Percentiles rank a stretch among this genome's conserved stretches.
Evolutionary conservation across 441 rosid genomes (phyloP).

Genomic region (Kokia cookei): DNA sequence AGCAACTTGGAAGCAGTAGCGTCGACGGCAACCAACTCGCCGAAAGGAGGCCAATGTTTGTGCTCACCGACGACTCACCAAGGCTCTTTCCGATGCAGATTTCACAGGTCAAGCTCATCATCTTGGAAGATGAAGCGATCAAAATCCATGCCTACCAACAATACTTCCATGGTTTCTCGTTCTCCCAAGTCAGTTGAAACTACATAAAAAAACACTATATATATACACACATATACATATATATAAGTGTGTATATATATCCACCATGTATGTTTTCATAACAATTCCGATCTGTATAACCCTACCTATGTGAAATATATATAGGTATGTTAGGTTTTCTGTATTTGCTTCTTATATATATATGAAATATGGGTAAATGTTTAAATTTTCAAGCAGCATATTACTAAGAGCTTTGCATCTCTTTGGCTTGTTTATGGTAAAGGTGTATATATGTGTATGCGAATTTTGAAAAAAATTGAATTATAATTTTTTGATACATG

Average conservation of each 20-base stretch:
- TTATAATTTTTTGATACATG: too few species aligned
- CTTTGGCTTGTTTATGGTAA: background rate
- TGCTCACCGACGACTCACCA: slow-evolving; percentile 65
- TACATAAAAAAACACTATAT: background rate
- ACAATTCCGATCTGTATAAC: background rate
- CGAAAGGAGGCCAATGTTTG: slow-evolving; percentile 45
- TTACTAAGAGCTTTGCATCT: background rate
- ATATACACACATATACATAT: too few species aligned
- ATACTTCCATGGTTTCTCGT: slow-evolving; percentile 13
- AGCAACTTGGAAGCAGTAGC: background rate
- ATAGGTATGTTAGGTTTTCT: background rate
- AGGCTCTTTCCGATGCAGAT: slow-evolving; percentile 59
- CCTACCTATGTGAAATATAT: background rate
- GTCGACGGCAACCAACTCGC: slow-evolving; percentile 3
- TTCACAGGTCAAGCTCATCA: slow-evolving; percentile 35
- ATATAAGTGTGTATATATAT: too few species aligned
- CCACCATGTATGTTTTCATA: background rate
- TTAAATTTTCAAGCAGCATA: background rate
- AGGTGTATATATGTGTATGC: background rate
- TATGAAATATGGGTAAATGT: background rate
- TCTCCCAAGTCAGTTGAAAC: slow-evolving; percentile 50
- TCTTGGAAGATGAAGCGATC: slow-evolving; percentile 46
- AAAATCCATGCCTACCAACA: slow-evolving; percentile 38
- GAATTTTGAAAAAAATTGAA: too few species aligned
- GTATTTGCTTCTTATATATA: background rate